These are phyloP conservation scores for Veloboletus limbatus DNA, from an alignment of 1,284 basidiomycete genomes.

Conservation along the genomic window DNA sequence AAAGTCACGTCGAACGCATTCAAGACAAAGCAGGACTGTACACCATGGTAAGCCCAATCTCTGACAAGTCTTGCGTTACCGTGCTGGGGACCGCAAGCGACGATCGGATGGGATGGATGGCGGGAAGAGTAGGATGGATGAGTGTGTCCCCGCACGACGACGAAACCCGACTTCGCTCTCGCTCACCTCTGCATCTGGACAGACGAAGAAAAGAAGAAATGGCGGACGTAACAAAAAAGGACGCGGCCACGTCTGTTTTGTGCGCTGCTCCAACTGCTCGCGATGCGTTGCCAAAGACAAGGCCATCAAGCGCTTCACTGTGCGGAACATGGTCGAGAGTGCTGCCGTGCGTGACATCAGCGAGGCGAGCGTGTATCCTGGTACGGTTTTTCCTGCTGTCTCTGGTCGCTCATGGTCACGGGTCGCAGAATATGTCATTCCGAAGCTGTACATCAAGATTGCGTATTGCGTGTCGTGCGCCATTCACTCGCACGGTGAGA, in stretches of 20 bases:
- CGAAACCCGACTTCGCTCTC: background rate
- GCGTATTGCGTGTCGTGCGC: conserved; percentile 99
- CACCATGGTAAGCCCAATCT: conserved; percentile 31
- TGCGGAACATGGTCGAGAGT: conserved; percentile 99
- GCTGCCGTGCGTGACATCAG: conserved; percentile 97
- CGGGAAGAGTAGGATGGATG: conserved; percentile 13
- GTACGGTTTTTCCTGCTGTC: conserved; percentile 61
- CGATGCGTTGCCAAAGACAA: conserved; percentile 95
- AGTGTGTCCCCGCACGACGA: background rate
- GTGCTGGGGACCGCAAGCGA: conserved; percentile 5
- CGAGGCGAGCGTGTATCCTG: conserved; percentile 92
- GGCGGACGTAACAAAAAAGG: conserved; percentile 98
- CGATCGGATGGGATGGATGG: conserved; percentile 13
- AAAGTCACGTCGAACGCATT: conserved; percentile 19
- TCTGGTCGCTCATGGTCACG: no score
- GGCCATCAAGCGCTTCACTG: conserved; percentile 99
- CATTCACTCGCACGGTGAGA: conserved; percentile 93
- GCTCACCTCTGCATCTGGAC: conserved; percentile 13
- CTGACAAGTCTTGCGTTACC: background rate
- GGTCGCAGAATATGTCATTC: conserved; percentile 90
- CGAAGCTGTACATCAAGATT: conserved; percentile 99
- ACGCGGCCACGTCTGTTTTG: conserved; percentile 91
- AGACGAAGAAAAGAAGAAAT: conserved; percentile 99
- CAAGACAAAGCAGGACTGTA: conserved; percentile 19
- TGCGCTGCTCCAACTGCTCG: conserved; percentile 99